Evolutionary conservation across 208 protist species (phyloP), one percentile per base, ranked within the genome.

Genomic region (Tritrichomonas foetus): DNA sequence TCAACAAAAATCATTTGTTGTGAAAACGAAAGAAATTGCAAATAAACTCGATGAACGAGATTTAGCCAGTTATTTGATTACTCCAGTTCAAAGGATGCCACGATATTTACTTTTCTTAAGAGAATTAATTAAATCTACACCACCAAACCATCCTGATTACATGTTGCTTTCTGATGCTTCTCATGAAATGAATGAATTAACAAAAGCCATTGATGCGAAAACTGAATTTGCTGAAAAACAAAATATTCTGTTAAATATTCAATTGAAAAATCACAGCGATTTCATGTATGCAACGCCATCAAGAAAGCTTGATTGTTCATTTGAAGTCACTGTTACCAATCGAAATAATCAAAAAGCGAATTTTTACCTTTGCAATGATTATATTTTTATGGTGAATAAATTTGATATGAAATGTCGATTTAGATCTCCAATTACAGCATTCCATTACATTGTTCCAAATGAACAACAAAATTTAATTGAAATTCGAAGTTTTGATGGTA

Each of bases 81-180:
- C 78, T 57, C 78, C 78, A 39, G 78, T 89, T 39, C 78, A 89
- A 89, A 25, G 78, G 39, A 89, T 89, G 27, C 78, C 78, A 16
- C 39, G 78, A 16, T 89, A 89, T 39, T 33, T 47, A 0, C 22
- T 89, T 27, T 89, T 89, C 39, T 20, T 89, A 5, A 25, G 47
- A 53, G 78, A 89, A 57, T 57, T 89, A 33, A 27, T 57, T 57
- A 89, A 89, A 89, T 39, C 33, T 47, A 89, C 78, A 33, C 78
- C 78, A 20, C 3, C 11, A 39, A 44, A 25, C 1, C 78, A 89
- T 89, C 78, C 78, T 39, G 78, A 89, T 57, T 89, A 44, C 13
- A 44, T 47, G 16, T 50, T n/a, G 1, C 30, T 82, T 20, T 50
- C 27, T 1, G 8, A 47, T 30, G 74, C 74, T n/a, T 11, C 9